Conservation (phyloP, 345 rosid genomes). For the Populus pruinosa region DNA sequence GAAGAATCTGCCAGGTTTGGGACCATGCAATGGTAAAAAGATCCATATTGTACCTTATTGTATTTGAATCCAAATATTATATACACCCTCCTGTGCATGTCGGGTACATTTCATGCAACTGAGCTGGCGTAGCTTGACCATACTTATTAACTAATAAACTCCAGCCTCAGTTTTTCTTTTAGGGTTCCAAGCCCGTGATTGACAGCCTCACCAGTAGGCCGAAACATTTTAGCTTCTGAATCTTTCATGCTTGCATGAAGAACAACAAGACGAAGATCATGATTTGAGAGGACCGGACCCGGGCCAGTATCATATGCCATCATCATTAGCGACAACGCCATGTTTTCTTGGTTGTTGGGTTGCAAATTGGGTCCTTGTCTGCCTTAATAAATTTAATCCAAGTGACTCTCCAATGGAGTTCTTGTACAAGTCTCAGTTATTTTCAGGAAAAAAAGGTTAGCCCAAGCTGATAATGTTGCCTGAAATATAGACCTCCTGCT, state of each 20-base stretch:
- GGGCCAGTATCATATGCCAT: not conserved
- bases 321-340: not conserved
- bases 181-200: not conserved
- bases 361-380: not conserved
- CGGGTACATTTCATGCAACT: constrained; percentile 13
- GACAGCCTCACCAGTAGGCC: not conserved
- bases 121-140: constrained; percentile 4
- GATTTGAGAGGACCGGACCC: not conserved
- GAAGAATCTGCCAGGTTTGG: not conserved
- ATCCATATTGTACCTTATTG: not conserved
- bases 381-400: not conserved
- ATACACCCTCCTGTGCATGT: not conserved
- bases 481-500: not conserved
- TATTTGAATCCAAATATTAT: not conserved
- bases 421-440: not conserved
- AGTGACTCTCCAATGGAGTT: not conserved
- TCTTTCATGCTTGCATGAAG: not conserved
- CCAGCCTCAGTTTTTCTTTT: not conserved
- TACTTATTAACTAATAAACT: not conserved
- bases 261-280: not conserved
- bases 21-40: not conserved
- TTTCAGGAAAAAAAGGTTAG: not conserved
- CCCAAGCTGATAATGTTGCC: not conserved
- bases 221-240: not conserved
- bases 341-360: not conserved